Percentiles rank a stretch among this genome's conserved stretches.
phyloP scores from a whole-genome alignment of 495 filamentous ascomycete genomes.

The Acidomyces sp. region DNA sequence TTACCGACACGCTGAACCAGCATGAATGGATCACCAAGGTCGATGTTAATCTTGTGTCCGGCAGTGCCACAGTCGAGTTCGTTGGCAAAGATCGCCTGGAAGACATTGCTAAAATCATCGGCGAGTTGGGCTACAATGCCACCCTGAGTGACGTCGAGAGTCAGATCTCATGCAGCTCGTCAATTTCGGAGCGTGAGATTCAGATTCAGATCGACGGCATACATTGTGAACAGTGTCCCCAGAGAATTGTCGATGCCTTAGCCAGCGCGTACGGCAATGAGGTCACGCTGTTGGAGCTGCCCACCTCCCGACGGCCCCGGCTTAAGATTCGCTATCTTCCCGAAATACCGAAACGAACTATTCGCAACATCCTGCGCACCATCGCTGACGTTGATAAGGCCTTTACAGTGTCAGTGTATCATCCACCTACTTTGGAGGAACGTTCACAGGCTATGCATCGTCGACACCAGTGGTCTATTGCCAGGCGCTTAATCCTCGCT shows the following conservation, averaged over 20 bases:
- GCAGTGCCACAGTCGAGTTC: conserved; percentile 37
- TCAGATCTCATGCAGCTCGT: too few relatives aligned
- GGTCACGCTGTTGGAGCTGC: conserved; percentile 37
- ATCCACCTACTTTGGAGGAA: conserved; percentile 76
- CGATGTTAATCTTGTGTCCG: conserved; percentile 56
- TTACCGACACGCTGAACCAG: conserved; percentile 51
- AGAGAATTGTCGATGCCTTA: conserved; percentile 43
- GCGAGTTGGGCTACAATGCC: conserved; percentile 70
- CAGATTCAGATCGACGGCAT: conserved; percentile 65
- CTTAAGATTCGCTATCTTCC: conserved; percentile 61
- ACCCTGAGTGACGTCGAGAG: conserved; percentile 44
- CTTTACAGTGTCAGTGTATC: conserved; percentile 58
- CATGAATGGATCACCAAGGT: conserved; percentile 49
- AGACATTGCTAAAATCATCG: conserved; percentile 54
- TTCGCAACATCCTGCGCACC: conserved; percentile 56
- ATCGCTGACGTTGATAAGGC: conserved; percentile 52
- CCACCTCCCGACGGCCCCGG: conserved; percentile 47
- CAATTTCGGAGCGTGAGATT: conserved; percentile 33
- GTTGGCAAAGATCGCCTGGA: conserved; percentile 35
- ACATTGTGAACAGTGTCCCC: conserved; percentile 76
- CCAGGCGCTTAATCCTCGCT: conserved; percentile 51
- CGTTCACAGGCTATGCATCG: conserved; percentile 48
- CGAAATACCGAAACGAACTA: conserved; percentile 52
- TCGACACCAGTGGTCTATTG: conserved; percentile 23
- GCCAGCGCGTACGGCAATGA: conserved; percentile 32